Conservation (phyloP, 352 stramenopile species). For the Thalassiosira ordinaria region DNA sequence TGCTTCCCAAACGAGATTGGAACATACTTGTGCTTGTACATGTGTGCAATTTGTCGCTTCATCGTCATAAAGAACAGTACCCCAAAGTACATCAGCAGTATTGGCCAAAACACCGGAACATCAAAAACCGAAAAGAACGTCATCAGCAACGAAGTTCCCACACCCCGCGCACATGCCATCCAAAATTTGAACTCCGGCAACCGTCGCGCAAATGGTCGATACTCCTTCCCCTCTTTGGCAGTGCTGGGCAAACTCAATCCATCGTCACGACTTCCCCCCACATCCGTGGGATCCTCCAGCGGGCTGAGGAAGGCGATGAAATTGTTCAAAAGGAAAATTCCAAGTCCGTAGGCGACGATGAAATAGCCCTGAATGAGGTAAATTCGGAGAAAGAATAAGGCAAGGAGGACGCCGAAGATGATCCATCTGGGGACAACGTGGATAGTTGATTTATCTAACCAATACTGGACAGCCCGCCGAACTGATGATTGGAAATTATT, state of each 20-base stretch:
- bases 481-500: conserved; percentile 7
- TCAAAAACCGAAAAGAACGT: conserved; percentile 99
- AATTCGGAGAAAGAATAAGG: conserved; percentile 92
- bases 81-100: conserved; percentile 99
- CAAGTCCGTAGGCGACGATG: conserved; percentile 98
- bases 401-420: conserved; percentile 88
- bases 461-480: too few species aligned
- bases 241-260: conserved; percentile 91
- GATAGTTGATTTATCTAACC: conserved; percentile 98
- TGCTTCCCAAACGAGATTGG: conserved; percentile 95
- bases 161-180: conserved; percentile 86
- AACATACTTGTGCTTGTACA: conserved; percentile 99
- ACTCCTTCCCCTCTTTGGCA: conserved; percentile 84
- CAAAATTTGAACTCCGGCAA: conserved; percentile 99
- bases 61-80: conserved; percentile 98
- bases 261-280: conserved; percentile 81
- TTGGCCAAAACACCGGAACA: conserved; percentile 99
- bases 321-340: conserved; percentile 99
- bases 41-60: conserved; percentile 99
- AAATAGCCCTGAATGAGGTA: conserved; percentile 91
- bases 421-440: conserved; percentile 93
- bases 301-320: conserved; percentile 99
- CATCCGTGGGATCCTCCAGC: conserved; percentile 87
- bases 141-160: conserved; percentile 93
- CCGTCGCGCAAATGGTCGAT: conserved; percentile 75